These are phyloP conservation scores for Uronychia setigera DNA, from an alignment of 73 alveolate genomes.

Conservation along the genomic window DNA sequence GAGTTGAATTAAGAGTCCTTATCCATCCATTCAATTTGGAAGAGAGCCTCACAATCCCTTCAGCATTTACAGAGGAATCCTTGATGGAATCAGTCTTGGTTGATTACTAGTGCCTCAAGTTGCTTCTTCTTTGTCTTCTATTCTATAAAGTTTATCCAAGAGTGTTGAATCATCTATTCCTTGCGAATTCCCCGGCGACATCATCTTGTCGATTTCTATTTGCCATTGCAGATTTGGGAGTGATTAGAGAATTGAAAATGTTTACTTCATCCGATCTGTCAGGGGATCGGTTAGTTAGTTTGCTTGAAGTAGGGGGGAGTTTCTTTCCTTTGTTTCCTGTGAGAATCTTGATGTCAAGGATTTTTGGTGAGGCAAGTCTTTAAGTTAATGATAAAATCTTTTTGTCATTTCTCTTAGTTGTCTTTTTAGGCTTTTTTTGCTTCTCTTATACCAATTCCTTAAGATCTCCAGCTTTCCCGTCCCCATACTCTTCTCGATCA, in stretches of 20 bases:
- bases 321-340: background rate
- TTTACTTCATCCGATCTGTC: too few species aligned
- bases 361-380: background rate
- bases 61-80: background rate
- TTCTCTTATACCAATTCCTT: background rate
- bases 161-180: background rate
- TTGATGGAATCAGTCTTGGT: background rate
- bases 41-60: background rate
- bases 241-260: too few species aligned
- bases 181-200: background rate
- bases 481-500: background rate
- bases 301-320: background rate
- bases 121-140: background rate
- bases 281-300: background rate
- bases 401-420: background rate
- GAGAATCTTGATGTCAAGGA: background rate
- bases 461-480: background rate
- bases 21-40: background rate
- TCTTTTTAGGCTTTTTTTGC: background rate
- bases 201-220: background rate
- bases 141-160: background rate
- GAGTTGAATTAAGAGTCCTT: background rate
- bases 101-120: background rate
- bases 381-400: background rate
- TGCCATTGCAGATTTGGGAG: too few species aligned